Evolutionary conservation across 2,329 filamentous ascomycete species (phyloP).

Genomic region (Colletotrichum salicis): DNA sequence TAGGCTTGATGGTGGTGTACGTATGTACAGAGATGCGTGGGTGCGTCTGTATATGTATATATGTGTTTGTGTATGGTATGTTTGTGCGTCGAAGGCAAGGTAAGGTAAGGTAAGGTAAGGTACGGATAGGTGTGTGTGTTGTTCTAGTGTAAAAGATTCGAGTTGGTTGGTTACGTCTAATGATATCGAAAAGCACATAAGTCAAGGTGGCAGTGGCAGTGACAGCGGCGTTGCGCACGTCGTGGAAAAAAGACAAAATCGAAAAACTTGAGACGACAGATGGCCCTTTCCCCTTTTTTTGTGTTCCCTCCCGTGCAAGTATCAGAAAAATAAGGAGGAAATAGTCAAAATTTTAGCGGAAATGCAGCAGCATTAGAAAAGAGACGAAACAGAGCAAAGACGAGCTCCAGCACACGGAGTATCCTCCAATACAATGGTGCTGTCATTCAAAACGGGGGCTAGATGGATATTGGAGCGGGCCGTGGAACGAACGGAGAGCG

Average conservation of each 20-base stretch:
- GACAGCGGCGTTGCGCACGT: conserved; percentile 17
- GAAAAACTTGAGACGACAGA: conserved; percentile 21
- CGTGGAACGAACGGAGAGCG: conserved; percentile 24
- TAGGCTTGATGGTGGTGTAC: conserved; percentile 3
- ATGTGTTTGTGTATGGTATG: not conserved
- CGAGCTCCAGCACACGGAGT: not conserved
- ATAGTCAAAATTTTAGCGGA: conserved; percentile 12
- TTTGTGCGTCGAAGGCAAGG: not conserved
- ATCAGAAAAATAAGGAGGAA: conserved; percentile 1
- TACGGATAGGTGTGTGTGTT: not conserved
- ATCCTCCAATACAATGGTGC: conserved; percentile 25
- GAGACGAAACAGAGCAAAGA: conserved; percentile 21
- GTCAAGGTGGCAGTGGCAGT: conserved; percentile 18
- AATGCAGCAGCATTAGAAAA: conserved; percentile 6
- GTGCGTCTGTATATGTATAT: not conserved
- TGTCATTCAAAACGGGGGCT: conserved; percentile 29
- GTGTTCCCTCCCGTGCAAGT: not conserved
- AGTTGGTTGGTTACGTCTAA: conserved; percentile 24
- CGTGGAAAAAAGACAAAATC: not conserved
- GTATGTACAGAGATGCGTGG: not conserved
- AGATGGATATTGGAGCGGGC: conserved; percentile 27
- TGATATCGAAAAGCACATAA: conserved; percentile 14
- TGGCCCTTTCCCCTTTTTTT: conserved; percentile 1
- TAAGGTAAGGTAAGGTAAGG: no score
- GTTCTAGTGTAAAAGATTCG: conserved; percentile 21